phyloP scores from a whole-genome alignment of 2,329 filamentous ascomycete genomes.

The Colletotrichum chlorophyti region DNA sequence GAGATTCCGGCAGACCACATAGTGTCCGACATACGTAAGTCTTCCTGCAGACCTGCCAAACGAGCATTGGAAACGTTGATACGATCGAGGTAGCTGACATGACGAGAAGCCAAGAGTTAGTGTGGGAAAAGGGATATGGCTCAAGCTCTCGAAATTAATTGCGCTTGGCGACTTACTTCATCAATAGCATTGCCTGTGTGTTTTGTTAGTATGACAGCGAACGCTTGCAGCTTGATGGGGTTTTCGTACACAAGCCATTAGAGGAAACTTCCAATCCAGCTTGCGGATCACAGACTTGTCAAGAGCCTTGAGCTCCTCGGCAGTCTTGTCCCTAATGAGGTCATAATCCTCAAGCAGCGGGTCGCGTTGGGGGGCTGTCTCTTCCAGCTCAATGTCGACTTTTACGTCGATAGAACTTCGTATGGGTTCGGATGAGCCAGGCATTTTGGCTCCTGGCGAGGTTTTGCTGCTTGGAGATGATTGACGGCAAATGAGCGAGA shows the following conservation, averaged over 20 bases:
- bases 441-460: no score
- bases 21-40: slow-evolving; percentile 41
- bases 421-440: neutral
- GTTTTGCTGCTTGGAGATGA: no score
- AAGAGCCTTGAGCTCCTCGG: slow-evolving; percentile 32
- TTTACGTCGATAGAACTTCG: slow-evolving; percentile 17
- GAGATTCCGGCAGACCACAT: slow-evolving; percentile 49
- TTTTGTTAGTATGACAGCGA: no score
- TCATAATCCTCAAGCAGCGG: slow-evolving; percentile 25
- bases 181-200: slow-evolving; percentile 41
- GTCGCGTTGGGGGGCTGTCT: slow-evolving; percentile 3
- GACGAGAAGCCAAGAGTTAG: neutral
- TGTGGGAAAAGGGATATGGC: neutral
- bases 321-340: slow-evolving; percentile 30
- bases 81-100: slow-evolving; percentile 57
- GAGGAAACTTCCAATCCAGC: slow-evolving; percentile 36
- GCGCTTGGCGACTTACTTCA: slow-evolving; percentile 34
- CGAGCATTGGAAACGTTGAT: slow-evolving; percentile 56
- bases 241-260: slow-evolving; percentile 35
- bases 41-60: slow-evolving; percentile 44
- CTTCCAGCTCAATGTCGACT: slow-evolving; percentile 6
- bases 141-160: neutral
- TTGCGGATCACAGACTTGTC: slow-evolving; percentile 35
- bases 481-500: no score
- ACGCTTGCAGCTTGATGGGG: no score